These are phyloP conservation scores for Wickerhamiella azymoides DNA, from an alignment of 805 yeast genomes.

Conservation along the genomic window DNA sequence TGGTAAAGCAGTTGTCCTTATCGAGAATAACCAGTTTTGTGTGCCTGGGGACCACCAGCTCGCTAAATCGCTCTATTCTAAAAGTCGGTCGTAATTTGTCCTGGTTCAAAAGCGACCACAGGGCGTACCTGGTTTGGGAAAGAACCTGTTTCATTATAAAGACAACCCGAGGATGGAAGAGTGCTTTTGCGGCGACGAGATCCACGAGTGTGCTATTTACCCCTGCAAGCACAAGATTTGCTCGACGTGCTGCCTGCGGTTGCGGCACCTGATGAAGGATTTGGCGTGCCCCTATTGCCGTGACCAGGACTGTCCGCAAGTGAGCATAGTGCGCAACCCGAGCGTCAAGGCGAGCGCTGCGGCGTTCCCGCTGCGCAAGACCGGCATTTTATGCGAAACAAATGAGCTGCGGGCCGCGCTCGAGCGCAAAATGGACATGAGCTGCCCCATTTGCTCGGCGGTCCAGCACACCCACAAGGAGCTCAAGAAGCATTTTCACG, in stretches of 20 bases:
- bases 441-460: constrained; percentile 24
- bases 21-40: constrained; percentile 77
- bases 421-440: constrained; percentile 37
- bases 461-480: constrained; percentile 34
- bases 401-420: constrained; percentile 33
- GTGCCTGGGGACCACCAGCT: constrained; percentile 12
- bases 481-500: constrained; percentile 49
- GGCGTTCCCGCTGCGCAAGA: constrained; percentile 27
- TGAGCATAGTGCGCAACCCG: constrained; percentile 38
- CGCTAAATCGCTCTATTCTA: constrained; percentile 10
- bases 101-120: constrained; percentile 8
- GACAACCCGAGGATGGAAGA: background rate
- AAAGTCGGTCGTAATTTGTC: constrained; percentile 15
- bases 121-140: constrained; percentile 7
- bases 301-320: constrained; percentile 37
- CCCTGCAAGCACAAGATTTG: constrained; percentile 82
- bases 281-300: constrained; percentile 75
- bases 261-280: constrained; percentile 65
- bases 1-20: constrained; percentile 91
- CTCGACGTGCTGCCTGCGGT: constrained; percentile 67
- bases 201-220: constrained; percentile 51
- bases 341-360: constrained; percentile 28
- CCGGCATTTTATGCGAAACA: constrained; percentile 48
- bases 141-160: constrained; percentile 1
- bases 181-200: constrained; percentile 69